Conservation (phyloP, 2,329 filamentous ascomycete genomes). For the Cyphellophora europaea region DNA sequence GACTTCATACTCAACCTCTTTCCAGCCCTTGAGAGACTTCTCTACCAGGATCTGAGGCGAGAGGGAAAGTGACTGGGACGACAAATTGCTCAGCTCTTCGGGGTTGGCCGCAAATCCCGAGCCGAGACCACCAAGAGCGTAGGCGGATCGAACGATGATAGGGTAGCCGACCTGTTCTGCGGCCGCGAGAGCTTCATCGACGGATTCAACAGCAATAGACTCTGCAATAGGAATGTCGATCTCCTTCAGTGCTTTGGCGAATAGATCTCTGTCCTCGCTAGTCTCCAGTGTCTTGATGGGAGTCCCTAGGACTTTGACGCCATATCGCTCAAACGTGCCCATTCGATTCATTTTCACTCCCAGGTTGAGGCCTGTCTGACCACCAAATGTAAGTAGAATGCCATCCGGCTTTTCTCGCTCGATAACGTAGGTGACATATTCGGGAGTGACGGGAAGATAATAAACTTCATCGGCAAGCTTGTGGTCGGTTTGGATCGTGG, state of each 20-base stretch:
- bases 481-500: conserved; percentile 96
- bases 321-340: conserved; percentile 90
- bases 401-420: conserved; percentile 92
- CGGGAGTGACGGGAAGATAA: conserved; percentile 92
- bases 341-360: conserved; percentile 96
- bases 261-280: conserved; percentile 91
- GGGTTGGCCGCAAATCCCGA: conserved; percentile 92
- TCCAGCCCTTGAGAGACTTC: conserved; percentile 99
- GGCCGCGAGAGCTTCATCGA: conserved; percentile 85
- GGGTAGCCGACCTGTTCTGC: conserved; percentile 85
- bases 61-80: conserved; percentile 82
- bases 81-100: conserved; percentile 88
- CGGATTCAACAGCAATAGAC: conserved; percentile 81
- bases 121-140: conserved; percentile 89
- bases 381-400: conserved; percentile 94
- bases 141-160: conserved; percentile 95
- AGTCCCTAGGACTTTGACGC: conserved; percentile 90
- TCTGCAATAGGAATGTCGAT: conserved; percentile 97
- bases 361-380: conserved; percentile 91
- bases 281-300: conserved; percentile 90
- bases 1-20: conserved; percentile 97
- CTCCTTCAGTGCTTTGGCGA: conserved; percentile 89
- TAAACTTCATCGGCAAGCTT: conserved; percentile 94
- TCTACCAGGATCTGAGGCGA: conserved; percentile 96
- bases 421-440: conserved; percentile 97